Conservation (phyloP, 208 protist species). For the Acanthamoeba polyphaga region DNA sequence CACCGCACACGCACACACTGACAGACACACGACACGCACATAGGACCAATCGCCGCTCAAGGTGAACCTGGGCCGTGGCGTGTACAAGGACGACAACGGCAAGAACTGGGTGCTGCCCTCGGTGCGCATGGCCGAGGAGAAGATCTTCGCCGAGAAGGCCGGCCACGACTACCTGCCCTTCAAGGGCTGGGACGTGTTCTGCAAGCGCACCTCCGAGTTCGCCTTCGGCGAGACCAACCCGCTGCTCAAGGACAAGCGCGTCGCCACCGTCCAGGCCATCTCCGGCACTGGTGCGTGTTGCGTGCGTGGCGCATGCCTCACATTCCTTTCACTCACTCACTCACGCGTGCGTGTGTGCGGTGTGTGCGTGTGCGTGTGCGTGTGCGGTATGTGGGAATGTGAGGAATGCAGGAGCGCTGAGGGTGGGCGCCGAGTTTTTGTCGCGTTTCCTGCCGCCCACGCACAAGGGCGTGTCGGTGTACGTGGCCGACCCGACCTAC, state of each 20-base stretch:
- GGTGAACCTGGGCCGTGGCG: slow-evolving; percentile 75
- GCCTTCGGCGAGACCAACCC: slow-evolving; percentile 92
- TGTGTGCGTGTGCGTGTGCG: no score
- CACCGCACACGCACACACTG: not conserved
- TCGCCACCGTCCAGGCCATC: slow-evolving; percentile 93
- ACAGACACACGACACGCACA: not conserved
- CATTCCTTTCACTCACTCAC: slow-evolving; percentile 74
- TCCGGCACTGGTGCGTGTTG: slow-evolving; percentile 94
- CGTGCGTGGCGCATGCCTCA: no score
- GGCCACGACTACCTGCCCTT: slow-evolving; percentile 99
- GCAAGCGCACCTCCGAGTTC: slow-evolving; percentile 91
- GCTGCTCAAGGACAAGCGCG: slow-evolving; percentile 73
- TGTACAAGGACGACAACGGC: slow-evolving; percentile 78
- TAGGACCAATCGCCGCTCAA: slow-evolving; percentile 75
- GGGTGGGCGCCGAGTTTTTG: slow-evolving; percentile 75
- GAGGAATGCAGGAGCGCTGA: slow-evolving; percentile 73
- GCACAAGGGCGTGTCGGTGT: slow-evolving; percentile 80
- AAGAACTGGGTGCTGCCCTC: slow-evolving; percentile 78
- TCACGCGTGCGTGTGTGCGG: not conserved
- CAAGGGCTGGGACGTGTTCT: slow-evolving; percentile 93
- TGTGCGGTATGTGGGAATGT: not conserved
- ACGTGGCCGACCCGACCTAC: slow-evolving; percentile 92
- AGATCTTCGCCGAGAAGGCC: slow-evolving; percentile 80
- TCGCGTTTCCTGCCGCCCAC: slow-evolving; percentile 73
- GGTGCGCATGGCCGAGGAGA: slow-evolving; percentile 85